A percentile compares a stretch with the other conserved stretches of the same genome.
Conservation (phyloP, 164 flowering plant species). For the Umbellularia californica region DNA sequence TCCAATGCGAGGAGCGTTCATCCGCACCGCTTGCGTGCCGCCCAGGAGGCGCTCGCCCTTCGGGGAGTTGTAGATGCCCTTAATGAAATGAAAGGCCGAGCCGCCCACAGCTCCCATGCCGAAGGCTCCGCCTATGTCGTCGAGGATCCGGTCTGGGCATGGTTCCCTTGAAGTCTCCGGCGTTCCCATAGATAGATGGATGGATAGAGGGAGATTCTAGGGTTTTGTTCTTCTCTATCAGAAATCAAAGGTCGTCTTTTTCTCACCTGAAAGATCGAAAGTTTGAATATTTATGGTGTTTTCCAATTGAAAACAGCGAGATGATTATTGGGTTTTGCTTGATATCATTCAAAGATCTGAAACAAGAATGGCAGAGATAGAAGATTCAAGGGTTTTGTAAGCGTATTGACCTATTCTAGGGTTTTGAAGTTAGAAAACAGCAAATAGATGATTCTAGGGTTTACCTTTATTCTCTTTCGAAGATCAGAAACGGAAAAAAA, state of each 20-base stretch:
- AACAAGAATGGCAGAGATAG: too few relatives aligned
- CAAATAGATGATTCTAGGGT: neutral
- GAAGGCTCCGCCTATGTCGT: conserved; percentile 85
- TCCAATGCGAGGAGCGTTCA: conserved; percentile 85
- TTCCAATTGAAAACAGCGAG: too few relatives aligned
- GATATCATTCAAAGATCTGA: too few relatives aligned
- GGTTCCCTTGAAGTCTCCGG: conserved; percentile 84
- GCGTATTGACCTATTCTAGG: neutral
- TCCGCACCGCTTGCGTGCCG: conserved; percentile 67
- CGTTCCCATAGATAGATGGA: conserved; percentile 46
- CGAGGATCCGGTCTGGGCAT: conserved; percentile 89
- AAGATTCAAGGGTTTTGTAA: too few relatives aligned
- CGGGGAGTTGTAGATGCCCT: conserved; percentile 72
- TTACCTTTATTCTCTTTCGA: neutral
- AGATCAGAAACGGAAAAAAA: neutral
- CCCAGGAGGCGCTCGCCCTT: conserved; percentile 61
- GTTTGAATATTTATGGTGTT: too few relatives aligned
- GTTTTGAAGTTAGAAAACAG: neutral
- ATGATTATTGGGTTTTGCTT: too few relatives aligned
- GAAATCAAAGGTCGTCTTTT: too few relatives aligned
- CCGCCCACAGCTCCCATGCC: conserved; percentile 96
- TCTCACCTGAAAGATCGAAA: too few relatives aligned
- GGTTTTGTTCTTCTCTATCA: too few relatives aligned
- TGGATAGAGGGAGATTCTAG: neutral
- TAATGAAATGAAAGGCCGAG: conserved; percentile 72